Evolutionary conservation across 352 stramenopile genomes (phyloP), one percentile per base, ranked within the genome.

Genomic region (Pelagophyceae sp.): DNA sequence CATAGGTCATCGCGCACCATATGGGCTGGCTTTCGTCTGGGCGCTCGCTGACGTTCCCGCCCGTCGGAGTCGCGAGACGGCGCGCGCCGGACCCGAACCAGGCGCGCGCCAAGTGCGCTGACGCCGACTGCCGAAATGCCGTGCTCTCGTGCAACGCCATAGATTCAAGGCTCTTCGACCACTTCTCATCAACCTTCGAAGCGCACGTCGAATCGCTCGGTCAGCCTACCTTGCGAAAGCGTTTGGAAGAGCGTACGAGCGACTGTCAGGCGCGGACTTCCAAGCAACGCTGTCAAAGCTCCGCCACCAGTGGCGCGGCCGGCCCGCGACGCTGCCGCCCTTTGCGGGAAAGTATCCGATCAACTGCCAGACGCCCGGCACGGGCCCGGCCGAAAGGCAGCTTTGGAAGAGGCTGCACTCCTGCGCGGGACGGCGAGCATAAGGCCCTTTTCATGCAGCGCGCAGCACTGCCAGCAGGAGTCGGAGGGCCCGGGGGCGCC

Each of bases 281-380:
- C 11, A 54, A 23, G 11, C 11, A 11, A 54, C 45, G 45, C 45
- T 54, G 11, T 23, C 23, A 11, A 54, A 54, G 45, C 23, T 54
- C 11, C 11, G 45, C 11, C 45, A 23, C 45, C 11, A 54, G 11
- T 54, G 45, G 45, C 11, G 11, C 45, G 23, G 11, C 45, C 45
- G 11, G 45, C 11, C 11, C 23, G 11, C 11, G 45, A 23, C 45
- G 11, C 45, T 54, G 23, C 35, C 33, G 67, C 38, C 67, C 38
- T 58, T 51, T 1, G 11, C 38, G 2, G 1, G 15, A 23, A 50
- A 74, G 33, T 74, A 74, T 37, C 67, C 67, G 35, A 74, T 74
- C 67, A 74, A 74, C 67, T 74, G 67, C 67, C 67, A 74, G 38
- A 31, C 17, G 15, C 67, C 67, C 35, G 31, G 31, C 38, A 74